Evolutionary conservation across 768 basidiomycete genomes (phyloP), one percentile per base, ranked within the genome.

Genomic region (Tricholomella constricta): DNA sequence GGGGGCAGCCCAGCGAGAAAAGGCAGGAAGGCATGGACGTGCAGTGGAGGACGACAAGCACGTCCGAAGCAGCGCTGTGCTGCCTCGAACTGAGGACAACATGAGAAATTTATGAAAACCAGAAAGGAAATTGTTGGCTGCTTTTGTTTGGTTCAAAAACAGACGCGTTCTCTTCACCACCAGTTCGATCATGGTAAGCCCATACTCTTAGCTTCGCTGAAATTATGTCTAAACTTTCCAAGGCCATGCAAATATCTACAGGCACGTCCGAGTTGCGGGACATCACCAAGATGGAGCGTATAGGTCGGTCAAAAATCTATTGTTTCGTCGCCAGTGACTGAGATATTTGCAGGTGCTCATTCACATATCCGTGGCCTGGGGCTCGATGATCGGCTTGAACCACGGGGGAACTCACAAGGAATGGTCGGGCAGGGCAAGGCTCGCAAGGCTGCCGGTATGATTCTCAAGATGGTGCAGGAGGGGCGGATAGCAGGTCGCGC

Each of bases 351-450:
- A 93, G 91, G 91, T 66, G 89, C 88, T 34, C 91, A 94, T 68
- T 94, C 96, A 15, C 96, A 99, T 72, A 94, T 99, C 63, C 93
- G 86, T 49, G 97, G 97, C 2, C 80, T 98, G 27, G 97, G 97
- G 0, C 83, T 98, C 40, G 95, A 98, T 60, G 91, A 93, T 58
- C 76, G 88, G 58, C 81, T 98, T 54, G 94, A 98, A 70, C 94
- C 96, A 12, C 84, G 94, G 17, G 82, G 78, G 29, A 91, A 86
- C 68, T 83, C 89, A 0, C 93, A 98, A 66, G 97, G 97, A 3
- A 97, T 99, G 86, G 96, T 99, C 22, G 97, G 97, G 0, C 97
- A 99, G 67, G 90, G 78, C 2, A 94, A 94, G 66, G 97, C 97
- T 19, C 85, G 97, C 38, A 97, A 97, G 70, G 96, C 97, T 0